phyloP scores from a whole-genome alignment of 1,284 basidiomycete species.

The Tilletia indica region DNA sequence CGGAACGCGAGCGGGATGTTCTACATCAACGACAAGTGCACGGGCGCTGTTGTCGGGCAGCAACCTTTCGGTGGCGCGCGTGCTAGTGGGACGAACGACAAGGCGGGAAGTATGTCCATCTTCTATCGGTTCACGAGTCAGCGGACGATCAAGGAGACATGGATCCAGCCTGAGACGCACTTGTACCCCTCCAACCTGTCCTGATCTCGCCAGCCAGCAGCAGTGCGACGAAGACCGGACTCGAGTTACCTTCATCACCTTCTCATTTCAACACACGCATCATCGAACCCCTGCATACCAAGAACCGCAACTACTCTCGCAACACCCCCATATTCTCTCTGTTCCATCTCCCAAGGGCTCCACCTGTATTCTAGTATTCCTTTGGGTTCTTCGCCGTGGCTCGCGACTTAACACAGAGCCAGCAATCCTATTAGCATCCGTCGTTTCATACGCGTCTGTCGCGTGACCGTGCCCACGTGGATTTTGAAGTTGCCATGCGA shows the following conservation, averaged over 20 bases:
- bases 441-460: no score
- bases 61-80: slow-evolving; percentile 95
- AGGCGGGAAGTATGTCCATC: slow-evolving; percentile 86
- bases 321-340: neutral
- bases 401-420: slow-evolving; percentile 10
- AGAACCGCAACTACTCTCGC: neutral
- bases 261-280: no score
- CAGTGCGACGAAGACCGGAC: no score
- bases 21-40: slow-evolving; percentile 65
- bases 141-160: slow-evolving; percentile 91
- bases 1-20: slow-evolving; percentile 55
- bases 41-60: slow-evolving; percentile 74
- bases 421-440: no score
- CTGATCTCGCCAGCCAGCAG: slow-evolving; percentile 8
- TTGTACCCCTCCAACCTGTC: slow-evolving; percentile 50
- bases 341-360: no score
- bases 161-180: slow-evolving; percentile 43
- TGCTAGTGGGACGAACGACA: slow-evolving; percentile 94
- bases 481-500: no score
- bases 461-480: no score
- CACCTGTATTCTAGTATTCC: neutral
- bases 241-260: no score
- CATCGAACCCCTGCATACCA: no score
- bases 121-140: slow-evolving; percentile 65
- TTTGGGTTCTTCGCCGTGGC: neutral